phyloP scores from a whole-genome alignment of 495 filamentous ascomycete genomes.

The Aeminium ludgeri region DNA sequence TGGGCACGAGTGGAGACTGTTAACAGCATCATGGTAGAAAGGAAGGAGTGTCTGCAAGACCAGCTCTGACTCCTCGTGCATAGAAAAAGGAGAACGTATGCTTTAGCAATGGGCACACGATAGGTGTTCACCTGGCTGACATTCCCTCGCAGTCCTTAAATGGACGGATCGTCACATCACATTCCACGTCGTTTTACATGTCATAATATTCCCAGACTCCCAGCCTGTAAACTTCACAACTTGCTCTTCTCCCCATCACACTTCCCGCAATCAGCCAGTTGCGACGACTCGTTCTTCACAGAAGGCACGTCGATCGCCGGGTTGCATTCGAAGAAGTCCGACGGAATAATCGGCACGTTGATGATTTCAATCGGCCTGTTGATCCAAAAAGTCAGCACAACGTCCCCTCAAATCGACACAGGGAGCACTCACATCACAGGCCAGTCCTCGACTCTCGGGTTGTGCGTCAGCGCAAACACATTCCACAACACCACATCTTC shows the following conservation, averaged over 20 bases:
- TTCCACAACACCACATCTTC: slow-evolving; percentile 44
- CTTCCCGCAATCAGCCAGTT: slow-evolving; percentile 20
- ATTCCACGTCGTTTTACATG: too few species aligned
- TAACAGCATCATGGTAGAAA: too few species aligned
- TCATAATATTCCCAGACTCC: too few species aligned
- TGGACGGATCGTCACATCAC: too few species aligned
- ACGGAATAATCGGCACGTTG: slow-evolving; percentile 36
- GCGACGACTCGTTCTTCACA: slow-evolving; percentile 35
- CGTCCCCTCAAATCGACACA: not conserved
- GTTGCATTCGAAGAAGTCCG: slow-evolving; percentile 39
- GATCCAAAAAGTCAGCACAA: not conserved
- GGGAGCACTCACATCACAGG: slow-evolving; percentile 36
- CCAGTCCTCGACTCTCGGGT: slow-evolving; percentile 43
- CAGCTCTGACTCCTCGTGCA: too few species aligned
- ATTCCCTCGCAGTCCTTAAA: too few species aligned
- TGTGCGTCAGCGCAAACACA: slow-evolving; percentile 43
- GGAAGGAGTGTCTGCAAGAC: too few species aligned
- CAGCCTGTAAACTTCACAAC: too few species aligned
- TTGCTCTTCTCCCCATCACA: not conserved
- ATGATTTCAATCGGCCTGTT: slow-evolving; percentile 41
- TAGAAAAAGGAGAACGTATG: too few species aligned
- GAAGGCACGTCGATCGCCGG: slow-evolving; percentile 38
- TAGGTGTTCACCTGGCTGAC: too few species aligned
- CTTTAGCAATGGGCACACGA: too few species aligned
- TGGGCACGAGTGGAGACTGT: too few species aligned